Percentiles rank a stretch among this genome's conserved stretches.
Conservation (phyloP, 31 red algal genomes). For the Endocladia muricata region DNA sequence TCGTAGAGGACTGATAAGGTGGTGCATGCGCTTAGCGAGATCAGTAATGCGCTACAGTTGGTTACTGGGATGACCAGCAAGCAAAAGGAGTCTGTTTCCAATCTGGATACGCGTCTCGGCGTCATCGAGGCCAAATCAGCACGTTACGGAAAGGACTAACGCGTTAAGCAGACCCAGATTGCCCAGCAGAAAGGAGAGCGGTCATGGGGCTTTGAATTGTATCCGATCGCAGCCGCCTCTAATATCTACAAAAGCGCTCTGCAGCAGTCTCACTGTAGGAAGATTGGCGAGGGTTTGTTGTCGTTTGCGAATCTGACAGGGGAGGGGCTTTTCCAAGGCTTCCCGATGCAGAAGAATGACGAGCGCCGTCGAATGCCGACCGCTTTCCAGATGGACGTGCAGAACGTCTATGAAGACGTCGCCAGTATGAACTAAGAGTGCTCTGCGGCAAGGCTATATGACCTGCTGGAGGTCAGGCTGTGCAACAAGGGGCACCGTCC, state of each 20-base stretch:
- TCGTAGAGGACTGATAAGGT: not conserved
- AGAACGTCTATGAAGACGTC: not conserved
- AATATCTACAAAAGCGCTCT: slow-evolving; percentile 16
- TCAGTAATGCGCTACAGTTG: not conserved
- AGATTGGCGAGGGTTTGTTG: slow-evolving; percentile 8
- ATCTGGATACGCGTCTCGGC: not conserved
- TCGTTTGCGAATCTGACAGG: not conserved
- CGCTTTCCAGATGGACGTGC: not conserved
- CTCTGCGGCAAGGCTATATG: not conserved
- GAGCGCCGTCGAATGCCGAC: not conserved
- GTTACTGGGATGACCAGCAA: not conserved
- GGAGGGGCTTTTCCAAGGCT: not conserved
- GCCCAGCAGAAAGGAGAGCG: not conserved
- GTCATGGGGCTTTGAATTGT: not conserved
- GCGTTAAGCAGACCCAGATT: not conserved
- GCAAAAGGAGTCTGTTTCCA: not conserved
- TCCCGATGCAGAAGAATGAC: not conserved
- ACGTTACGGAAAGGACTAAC: not conserved
- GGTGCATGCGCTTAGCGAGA: not conserved
- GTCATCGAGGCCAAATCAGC: not conserved
- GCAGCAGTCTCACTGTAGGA: not conserved
- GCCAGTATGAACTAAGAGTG: not conserved
- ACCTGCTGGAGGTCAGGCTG: not conserved
- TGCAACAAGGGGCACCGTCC: slow-evolving; percentile 4
- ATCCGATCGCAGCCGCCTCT: not conserved